Conservation (phyloP, 176 grass and related monocot species). For the Paspalum notatum region DNA sequence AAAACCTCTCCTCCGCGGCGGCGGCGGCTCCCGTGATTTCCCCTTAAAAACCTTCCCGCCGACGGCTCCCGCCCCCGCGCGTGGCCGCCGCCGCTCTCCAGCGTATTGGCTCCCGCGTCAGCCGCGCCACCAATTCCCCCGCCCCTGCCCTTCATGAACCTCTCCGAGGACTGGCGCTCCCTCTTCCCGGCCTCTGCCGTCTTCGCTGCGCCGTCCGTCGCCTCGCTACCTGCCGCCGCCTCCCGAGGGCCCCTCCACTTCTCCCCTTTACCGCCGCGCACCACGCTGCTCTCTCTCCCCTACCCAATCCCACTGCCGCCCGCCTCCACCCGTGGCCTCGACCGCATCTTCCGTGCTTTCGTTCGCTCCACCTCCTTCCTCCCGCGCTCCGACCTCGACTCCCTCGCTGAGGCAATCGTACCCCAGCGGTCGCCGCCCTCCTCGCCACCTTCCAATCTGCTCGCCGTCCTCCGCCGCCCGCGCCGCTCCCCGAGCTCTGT, state of each 20-base stretch:
- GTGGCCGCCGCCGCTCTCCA: too few relatives aligned
- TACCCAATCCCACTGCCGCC: conserved; percentile 5
- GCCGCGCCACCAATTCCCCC: not conserved
- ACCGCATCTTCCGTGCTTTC: conserved; percentile 44
- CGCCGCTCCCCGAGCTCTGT: conserved; percentile 3
- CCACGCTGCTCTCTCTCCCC: conserved; percentile 33
- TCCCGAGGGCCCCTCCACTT: conserved; percentile 41
- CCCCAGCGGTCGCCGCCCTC: conserved; percentile 29
- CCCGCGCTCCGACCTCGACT: conserved; percentile 34
- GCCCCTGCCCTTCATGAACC: conserved; percentile 33
- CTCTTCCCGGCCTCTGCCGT: conserved; percentile 48
- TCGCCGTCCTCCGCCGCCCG: conserved; percentile 36
- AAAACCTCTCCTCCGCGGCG: not conserved
- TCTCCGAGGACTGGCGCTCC: conserved; percentile 59
- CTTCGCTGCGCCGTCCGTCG: conserved; percentile 43
- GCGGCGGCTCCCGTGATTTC: not conserved
- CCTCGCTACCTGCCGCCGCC: conserved; percentile 3
- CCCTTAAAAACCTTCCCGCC: not conserved
- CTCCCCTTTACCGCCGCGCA: conserved; percentile 7
- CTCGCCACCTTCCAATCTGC: conserved; percentile 48
- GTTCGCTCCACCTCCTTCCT: conserved; percentile 54
- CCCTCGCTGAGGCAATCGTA: conserved; percentile 29
- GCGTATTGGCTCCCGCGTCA: not conserved
- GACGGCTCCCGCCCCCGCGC: not conserved
- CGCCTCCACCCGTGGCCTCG: conserved; percentile 4